phyloP scores from a whole-genome alignment of 1,139 yeast genomes.

The Eremothecium cymbalariae region DNA sequence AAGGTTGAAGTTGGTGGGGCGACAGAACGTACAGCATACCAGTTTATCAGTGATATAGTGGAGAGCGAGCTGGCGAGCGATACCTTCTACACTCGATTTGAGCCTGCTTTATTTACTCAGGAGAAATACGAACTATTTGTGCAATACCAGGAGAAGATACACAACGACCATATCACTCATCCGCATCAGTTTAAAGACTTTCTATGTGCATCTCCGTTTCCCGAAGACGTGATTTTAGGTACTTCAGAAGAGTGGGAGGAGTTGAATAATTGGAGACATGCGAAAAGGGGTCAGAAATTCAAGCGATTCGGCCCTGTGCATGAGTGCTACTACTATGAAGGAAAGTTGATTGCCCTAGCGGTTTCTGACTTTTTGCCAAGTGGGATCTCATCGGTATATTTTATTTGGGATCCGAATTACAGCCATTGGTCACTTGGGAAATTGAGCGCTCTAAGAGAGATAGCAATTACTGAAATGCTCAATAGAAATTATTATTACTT shows the following conservation, averaged over 20 bases:
- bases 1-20: constrained; percentile 5
- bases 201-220: constrained; percentile 63
- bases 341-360: constrained; percentile 61
- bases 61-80: constrained; percentile 25
- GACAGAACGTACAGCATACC: constrained; percentile 19
- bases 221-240: constrained; percentile 28
- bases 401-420: constrained; percentile 82
- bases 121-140: constrained; percentile 62
- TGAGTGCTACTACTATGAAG: constrained; percentile 66
- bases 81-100: constrained; percentile 45
- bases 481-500: constrained; percentile 50
- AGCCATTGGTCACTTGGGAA: constrained; percentile 69
- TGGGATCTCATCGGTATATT: constrained; percentile 76
- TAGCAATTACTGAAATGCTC: constrained; percentile 38
- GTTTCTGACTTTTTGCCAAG: constrained; percentile 71
- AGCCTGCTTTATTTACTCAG: constrained; percentile 43
- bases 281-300: constrained; percentile 13
- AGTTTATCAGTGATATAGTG: constrained; percentile 32
- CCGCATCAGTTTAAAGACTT: constrained; percentile 49
- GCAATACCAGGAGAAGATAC: constrained; percentile 63
- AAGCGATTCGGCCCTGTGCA: constrained; percentile 48
- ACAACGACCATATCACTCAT: constrained; percentile 47
- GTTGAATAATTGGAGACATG: constrained; percentile 32
- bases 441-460: constrained; percentile 65
- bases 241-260: constrained; percentile 26